Evolutionary conservation across 208 protist species (phyloP).

Genomic region (Crithidia bombi): DNA sequence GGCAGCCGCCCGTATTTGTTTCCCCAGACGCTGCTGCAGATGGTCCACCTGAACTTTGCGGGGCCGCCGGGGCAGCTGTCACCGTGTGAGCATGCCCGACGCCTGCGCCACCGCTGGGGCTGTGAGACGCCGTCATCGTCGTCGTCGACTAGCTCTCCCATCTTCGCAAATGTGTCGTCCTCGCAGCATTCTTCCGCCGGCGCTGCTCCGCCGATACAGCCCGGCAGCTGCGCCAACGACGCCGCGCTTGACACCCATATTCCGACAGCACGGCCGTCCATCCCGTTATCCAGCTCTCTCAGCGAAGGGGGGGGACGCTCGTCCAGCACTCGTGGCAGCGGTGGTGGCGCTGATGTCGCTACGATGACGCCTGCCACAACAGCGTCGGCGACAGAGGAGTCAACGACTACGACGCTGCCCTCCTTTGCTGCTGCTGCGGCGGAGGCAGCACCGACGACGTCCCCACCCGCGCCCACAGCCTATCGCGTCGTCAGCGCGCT

Average conservation of each 20-base stretch:
- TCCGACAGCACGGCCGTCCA: too few relatives aligned
- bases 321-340: too few relatives aligned
- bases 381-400: background rate
- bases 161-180: background rate
- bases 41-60: slow-evolving; percentile 24
- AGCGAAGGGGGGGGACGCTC: too few relatives aligned
- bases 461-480: slow-evolving; percentile 11
- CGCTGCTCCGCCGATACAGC: too few relatives aligned
- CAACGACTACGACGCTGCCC: background rate
- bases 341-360: too few relatives aligned
- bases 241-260: too few relatives aligned
- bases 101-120: slow-evolving; percentile 24
- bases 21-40: slow-evolving; percentile 41
- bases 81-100: slow-evolving; percentile 14
- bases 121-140: background rate
- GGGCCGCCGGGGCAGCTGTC: slow-evolving; percentile 19
- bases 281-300: too few relatives aligned
- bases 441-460: background rate
- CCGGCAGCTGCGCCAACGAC: too few relatives aligned
- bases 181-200: too few relatives aligned
- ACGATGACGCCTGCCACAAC: too few relatives aligned
- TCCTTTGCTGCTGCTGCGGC: background rate
- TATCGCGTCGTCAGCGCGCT: slow-evolving; percentile 31
- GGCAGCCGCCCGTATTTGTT: slow-evolving; percentile 50
- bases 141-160: too few relatives aligned